Percentiles rank a stretch among this genome's conserved stretches.
Evolutionary conservation across 2,329 filamentous ascomycete genomes (phyloP).

Genomic region (Fusarium agapanthi): DNA sequence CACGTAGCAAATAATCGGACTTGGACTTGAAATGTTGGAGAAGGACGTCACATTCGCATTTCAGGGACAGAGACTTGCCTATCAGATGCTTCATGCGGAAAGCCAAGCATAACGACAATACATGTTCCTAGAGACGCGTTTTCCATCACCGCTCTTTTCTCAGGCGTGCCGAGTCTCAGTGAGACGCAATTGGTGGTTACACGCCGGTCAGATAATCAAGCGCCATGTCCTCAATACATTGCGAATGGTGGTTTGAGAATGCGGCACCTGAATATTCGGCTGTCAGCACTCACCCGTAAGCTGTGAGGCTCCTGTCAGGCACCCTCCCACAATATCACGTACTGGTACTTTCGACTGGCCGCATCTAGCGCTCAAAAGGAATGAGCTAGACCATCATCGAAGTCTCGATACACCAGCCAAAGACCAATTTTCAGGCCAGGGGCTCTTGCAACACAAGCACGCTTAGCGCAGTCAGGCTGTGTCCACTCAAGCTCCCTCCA

Average conservation of each 20-base stretch:
- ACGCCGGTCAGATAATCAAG: not conserved
- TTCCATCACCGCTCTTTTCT: slow-evolving; percentile 33
- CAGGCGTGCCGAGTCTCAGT: not conserved
- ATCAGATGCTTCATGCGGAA: slow-evolving; percentile 28
- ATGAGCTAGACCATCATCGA: slow-evolving; percentile 14
- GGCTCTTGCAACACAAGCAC: slow-evolving; percentile 27
- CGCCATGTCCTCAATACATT: slow-evolving; percentile 9
- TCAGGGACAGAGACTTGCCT: slow-evolving; percentile 19
- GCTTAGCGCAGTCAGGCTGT: slow-evolving; percentile 12
- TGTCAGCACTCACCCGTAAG: slow-evolving; percentile 15
- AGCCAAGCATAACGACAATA: slow-evolving; percentile 10
- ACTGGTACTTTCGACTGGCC: slow-evolving; percentile 25
- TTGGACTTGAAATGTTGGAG: slow-evolving; percentile 28
- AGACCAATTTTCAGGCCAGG: slow-evolving; percentile 31
- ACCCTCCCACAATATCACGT: slow-evolving; percentile 15
- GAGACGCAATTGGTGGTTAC: slow-evolving; percentile 11
- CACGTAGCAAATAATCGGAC: slow-evolving; percentile 36
- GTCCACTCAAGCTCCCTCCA: slow-evolving; percentile 43
- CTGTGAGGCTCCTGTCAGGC: slow-evolving; percentile 21
- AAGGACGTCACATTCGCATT: slow-evolving; percentile 32
- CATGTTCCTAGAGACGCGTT: not conserved
- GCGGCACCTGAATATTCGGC: slow-evolving; percentile 18
- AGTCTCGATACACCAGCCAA: slow-evolving; percentile 33
- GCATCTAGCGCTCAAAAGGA: not conserved
- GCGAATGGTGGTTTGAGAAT: slow-evolving; percentile 23